phyloP scores from a whole-genome alignment of 495 filamentous ascomycete genomes.

The Barbatosphaeria neglecta region DNA sequence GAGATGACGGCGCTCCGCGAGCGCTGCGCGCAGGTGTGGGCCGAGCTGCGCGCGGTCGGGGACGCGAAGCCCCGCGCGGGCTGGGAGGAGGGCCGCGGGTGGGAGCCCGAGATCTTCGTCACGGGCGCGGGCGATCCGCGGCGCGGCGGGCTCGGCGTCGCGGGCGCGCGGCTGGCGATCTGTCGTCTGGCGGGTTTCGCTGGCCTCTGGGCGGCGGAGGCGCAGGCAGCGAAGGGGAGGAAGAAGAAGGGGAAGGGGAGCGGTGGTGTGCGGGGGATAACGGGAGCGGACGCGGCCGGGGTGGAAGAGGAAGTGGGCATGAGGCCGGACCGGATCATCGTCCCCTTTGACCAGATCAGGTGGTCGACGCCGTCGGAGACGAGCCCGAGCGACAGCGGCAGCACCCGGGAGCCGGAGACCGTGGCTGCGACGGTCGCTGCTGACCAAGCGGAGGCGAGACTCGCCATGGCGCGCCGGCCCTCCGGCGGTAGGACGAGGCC shows the following conservation, averaged over 20 bases:
- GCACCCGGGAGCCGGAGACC: too few relatives aligned
- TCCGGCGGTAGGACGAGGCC: neutral
- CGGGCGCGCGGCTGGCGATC: slow-evolving; percentile 25
- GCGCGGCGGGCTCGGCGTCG: slow-evolving; percentile 12
- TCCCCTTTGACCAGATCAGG: slow-evolving; percentile 19
- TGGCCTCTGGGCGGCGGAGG: neutral
- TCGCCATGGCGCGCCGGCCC: neutral
- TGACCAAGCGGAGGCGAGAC: neutral
- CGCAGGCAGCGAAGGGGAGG: neutral
- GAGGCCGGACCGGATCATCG: slow-evolving; percentile 6
- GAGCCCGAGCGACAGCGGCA: neutral
- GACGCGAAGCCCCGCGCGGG: slow-evolving; percentile 9
- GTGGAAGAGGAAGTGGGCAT: neutral
- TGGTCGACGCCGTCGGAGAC: neutral
- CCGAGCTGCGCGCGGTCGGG: slow-evolving; percentile 22
- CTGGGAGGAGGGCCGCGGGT: slow-evolving; percentile 26
- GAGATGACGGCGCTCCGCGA: too few relatives aligned
- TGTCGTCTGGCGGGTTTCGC: slow-evolving; percentile 25
- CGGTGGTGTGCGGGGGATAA: too few relatives aligned
- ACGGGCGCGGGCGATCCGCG: slow-evolving; percentile 31
- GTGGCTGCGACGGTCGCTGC: neutral
- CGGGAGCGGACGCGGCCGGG: slow-evolving; percentile 1
- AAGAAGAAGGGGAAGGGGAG: too few relatives aligned
- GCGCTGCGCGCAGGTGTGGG: slow-evolving; percentile 24
- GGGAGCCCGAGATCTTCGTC: slow-evolving; percentile 36